Conservation (phyloP, 129 eudicot species). For the Heracleum sosnowskyi region DNA sequence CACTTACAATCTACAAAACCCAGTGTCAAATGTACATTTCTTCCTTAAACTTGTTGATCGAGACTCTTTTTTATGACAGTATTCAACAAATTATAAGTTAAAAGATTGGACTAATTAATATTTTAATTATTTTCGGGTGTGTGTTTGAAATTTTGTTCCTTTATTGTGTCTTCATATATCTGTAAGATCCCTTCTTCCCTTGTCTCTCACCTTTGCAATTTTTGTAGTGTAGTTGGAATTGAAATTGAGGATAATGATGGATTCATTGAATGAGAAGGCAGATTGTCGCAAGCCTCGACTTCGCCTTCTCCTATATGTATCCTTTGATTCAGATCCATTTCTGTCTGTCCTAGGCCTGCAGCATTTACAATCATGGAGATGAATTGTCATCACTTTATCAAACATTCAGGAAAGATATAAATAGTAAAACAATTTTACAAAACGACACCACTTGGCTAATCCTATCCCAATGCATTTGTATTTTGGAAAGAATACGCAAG, state of each 20-base stretch:
- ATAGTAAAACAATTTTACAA: neutral
- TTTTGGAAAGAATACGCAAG: too few relatives aligned
- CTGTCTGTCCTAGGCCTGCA: slow-evolving; percentile 36
- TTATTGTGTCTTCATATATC: neutral
- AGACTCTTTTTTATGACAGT: neutral
- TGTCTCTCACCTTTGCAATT: slow-evolving; percentile 33
- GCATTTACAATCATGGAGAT: slow-evolving; percentile 17
- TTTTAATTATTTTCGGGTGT: too few relatives aligned
- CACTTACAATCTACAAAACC: neutral
- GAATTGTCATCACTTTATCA: slow-evolving; percentile 12
- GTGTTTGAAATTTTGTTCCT: neutral
- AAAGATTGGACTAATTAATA: too few relatives aligned
- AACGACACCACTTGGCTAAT: neutral
- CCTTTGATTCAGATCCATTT: slow-evolving; percentile 33
- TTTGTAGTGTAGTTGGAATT: slow-evolving; percentile 32
- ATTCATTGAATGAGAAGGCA: slow-evolving; percentile 24
- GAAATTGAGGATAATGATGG: slow-evolving; percentile 24
- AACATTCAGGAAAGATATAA: slow-evolving; percentile 13
- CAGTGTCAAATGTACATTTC: neutral
- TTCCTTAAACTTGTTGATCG: neutral
- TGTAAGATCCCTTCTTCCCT: neutral
- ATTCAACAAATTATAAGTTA: neutral
- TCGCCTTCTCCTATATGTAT: slow-evolving; percentile 19
- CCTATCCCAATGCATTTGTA: neutral
- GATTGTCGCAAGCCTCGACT: slow-evolving; percentile 32